Conservation (phyloP, 345 rosid species). For the Dovyalis caffra region DNA sequence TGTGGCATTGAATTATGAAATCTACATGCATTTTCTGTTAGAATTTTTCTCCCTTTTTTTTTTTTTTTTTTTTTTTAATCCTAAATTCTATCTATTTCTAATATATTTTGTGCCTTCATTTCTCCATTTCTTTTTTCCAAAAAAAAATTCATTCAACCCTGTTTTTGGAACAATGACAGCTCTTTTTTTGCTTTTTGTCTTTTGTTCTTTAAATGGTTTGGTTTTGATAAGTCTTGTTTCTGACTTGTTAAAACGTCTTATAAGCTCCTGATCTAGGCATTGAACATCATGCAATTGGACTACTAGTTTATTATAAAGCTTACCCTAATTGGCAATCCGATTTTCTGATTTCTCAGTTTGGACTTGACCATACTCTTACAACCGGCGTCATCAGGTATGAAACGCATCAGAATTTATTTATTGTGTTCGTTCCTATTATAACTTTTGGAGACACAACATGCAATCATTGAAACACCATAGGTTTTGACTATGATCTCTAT, state of each 20-base stretch:
- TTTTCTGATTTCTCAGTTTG: slow-evolving; percentile 59
- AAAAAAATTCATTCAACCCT: no score
- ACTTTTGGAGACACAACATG: no score
- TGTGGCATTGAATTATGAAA: not conserved
- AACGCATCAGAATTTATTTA: not conserved
- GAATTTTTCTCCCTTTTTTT: no score
- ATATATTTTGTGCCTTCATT: no score
- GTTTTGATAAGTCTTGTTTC: not conserved
- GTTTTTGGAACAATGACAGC: no score
- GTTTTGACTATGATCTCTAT: not conserved
- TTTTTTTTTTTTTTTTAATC: no score
- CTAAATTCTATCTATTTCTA: no score
- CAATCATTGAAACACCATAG: not conserved
- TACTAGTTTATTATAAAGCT: not conserved
- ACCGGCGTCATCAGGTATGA: slow-evolving; percentile 92
- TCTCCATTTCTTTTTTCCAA: no score
- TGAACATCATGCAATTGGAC: not conserved
- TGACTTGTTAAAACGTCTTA: not conserved
- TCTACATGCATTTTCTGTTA: not conserved
- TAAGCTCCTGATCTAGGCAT: slow-evolving; percentile 1
- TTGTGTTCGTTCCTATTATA: not conserved
- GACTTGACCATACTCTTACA: slow-evolving; percentile 94
- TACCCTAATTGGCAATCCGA: not conserved
- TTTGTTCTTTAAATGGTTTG: not conserved
- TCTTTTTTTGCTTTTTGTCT: no score